Percentiles rank a stretch among this genome's conserved stretches.
Evolutionary conservation across 306 rosid genomes (phyloP).

Genomic region (Nissolia schottii): DNA sequence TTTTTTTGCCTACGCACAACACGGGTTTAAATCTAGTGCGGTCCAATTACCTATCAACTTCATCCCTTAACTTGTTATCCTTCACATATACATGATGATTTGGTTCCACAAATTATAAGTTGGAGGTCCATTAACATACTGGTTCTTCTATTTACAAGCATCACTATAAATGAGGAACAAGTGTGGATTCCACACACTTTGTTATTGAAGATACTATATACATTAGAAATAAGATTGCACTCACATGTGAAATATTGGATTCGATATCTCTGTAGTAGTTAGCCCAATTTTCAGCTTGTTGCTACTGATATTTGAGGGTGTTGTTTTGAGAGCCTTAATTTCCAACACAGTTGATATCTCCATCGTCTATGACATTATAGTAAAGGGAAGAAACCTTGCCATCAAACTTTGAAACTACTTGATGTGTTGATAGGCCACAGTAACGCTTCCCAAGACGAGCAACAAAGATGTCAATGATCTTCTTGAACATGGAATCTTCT

Average conservation of each 20-base stretch:
- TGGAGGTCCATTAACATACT: not conserved
- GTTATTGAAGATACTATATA: constrained; percentile 9
- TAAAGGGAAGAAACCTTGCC: constrained; percentile 71
- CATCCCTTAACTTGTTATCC: not conserved
- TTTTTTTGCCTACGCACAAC: too few relatives aligned
- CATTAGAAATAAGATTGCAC: not conserved
- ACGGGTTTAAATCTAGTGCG: too few relatives aligned
- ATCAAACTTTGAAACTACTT: constrained; percentile 74
- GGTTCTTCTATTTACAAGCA: not conserved
- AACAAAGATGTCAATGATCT: constrained; percentile 63
- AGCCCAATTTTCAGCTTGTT: constrained; percentile 11
- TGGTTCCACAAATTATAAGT: not conserved
- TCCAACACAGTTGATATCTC: constrained; percentile 47
- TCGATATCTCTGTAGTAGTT: not conserved
- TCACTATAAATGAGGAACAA: not conserved
- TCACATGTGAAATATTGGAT: not conserved
- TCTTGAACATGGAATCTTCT: constrained; percentile 86
- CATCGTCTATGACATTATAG: constrained; percentile 54
- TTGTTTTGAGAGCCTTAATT: constrained; percentile 33
- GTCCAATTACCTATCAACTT: not conserved
- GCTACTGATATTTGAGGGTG: not conserved
- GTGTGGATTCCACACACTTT: not conserved
- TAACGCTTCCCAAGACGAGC: constrained; percentile 67
- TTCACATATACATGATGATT: not conserved
- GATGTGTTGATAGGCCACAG: constrained; percentile 72